Base-by-base conservation (phyloP, 2,329 filamentous ascomycete genomes). In the Sclerotiophoma versabilis region DNA sequence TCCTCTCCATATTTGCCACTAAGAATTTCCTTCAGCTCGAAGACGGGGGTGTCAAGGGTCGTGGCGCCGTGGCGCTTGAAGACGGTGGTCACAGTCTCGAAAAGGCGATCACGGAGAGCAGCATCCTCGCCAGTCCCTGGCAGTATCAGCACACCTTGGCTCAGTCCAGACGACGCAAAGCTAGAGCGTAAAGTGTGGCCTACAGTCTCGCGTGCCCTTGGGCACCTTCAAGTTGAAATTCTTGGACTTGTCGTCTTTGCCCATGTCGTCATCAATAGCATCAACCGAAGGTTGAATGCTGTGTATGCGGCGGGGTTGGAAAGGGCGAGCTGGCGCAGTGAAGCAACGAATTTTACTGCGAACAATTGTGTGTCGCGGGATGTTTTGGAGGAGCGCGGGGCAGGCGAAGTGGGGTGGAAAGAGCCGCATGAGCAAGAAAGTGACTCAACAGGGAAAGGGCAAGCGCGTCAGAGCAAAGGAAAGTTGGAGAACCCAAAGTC, bases 1-100 rank as follows among this genome's bases (percentile, higher is more conserved):
- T 96, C 92, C 79, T 96, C 92, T 73, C 92, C 92, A 80, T 96
- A 96, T 80, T 96, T 96, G 57, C 91, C 92, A 17, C 91, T 84
- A 32, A 96, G 83, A 60, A 96, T 93, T 66, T 96, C 91, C 73
- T 88, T 89, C 58, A 95, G 81, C 76, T 96, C 92, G 72, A 96
- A 96, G 56, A 95, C 91, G 34, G 84, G 85, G 93, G 78, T 80
- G 56, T 72, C 68, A 57, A 72, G 67, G 47, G 70, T 73, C 23
- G 71, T 71, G 49, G 65, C 71, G 43, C 71, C 71, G 68, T 74
- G 71, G 64, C 71, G 71, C 64, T 74, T 74, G 63, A 74, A 74
- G 9, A 74, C 70, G 27, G 64, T 62, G 29, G 69, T 73, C 17
- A 73, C 67, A 1, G 64, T 70, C 23, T 70, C 64, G 59, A 74